A percentile compares a stretch with the other conserved stretches of the same genome.
phyloP scores from a whole-genome alignment of 352 stramenopile genomes.

The Globisporangium yorkense region DNA sequence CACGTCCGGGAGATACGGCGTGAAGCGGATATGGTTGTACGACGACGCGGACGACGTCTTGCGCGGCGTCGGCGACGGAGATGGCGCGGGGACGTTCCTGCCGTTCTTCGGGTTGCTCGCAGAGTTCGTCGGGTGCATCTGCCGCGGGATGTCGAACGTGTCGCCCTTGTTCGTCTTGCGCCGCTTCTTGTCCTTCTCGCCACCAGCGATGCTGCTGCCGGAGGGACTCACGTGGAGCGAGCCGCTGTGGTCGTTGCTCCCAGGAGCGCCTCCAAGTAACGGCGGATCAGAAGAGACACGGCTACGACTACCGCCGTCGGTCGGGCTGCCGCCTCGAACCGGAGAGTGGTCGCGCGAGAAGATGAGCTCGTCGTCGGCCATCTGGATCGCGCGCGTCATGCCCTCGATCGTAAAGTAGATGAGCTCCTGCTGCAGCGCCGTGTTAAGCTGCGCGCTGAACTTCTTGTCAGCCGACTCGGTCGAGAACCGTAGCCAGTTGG shows the following conservation, averaged over 20 bases:
- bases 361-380: constrained; percentile 60
- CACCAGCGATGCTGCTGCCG: not conserved
- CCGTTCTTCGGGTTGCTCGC: not conserved
- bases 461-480: constrained; percentile 77
- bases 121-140: not conserved
- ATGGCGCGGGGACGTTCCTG: not conserved
- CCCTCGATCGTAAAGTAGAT: constrained; percentile 89
- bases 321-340: not conserved
- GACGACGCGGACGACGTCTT: constrained; percentile 15
- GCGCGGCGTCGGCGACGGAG: constrained; percentile 2
- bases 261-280: not conserved
- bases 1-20: constrained; percentile 57
- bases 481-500: constrained; percentile 69
- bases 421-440: constrained; percentile 78
- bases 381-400: constrained; percentile 72
- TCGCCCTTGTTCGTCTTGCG: constrained; percentile 9
- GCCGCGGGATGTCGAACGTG: constrained; percentile 14
- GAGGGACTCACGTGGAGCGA: not conserved
- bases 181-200: constrained; percentile 5
- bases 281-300: constrained; percentile 1
- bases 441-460: constrained; percentile 85
- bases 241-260: not conserved
- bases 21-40: constrained; percentile 60
- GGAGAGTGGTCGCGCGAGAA: constrained; percentile 33
- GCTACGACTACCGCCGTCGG: not conserved